These are phyloP conservation scores for Phenoliferia sp. DNA, from an alignment of 1,284 basidiomycete species.

Conservation along the genomic window DNA sequence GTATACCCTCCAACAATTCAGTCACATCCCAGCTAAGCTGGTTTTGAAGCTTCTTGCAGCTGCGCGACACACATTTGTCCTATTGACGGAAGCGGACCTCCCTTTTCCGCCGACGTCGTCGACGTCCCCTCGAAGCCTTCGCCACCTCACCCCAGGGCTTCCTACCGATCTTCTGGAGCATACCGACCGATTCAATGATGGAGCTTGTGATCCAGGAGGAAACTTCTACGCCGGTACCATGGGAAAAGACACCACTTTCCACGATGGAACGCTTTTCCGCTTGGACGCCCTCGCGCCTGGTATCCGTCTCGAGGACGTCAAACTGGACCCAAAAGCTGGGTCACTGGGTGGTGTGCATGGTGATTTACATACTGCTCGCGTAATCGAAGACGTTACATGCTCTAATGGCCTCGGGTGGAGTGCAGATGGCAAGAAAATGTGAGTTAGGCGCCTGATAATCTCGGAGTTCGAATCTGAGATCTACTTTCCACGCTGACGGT, in stretches of 20 bases:
- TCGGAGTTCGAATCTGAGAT: no score
- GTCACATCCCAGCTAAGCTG: no score
- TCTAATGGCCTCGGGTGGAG: background rate
- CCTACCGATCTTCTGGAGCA: background rate
- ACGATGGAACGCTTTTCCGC: background rate
- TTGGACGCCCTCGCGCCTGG: background rate
- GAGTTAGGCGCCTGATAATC: background rate
- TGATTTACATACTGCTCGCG: background rate
- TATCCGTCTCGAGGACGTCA: background rate
- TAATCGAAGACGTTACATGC: background rate
- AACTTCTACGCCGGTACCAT: background rate
- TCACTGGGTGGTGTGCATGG: background rate
- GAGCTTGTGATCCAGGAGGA: background rate
- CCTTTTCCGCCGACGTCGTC: background rate
- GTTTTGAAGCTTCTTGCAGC: background rate
- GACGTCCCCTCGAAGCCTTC: background rate
- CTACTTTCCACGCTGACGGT: no score
- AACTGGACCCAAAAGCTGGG: background rate
- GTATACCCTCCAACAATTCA: background rate
- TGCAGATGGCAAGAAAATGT: background rate
- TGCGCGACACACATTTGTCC: background rate
- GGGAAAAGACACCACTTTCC: background rate
- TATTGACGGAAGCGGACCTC: background rate
- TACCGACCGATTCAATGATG: background rate
- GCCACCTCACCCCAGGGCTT: background rate